These are phyloP conservation scores for Trichoderma koningiopsis DNA, from an alignment of 2,329 filamentous ascomycete genomes.

Conservation along the genomic window DNA sequence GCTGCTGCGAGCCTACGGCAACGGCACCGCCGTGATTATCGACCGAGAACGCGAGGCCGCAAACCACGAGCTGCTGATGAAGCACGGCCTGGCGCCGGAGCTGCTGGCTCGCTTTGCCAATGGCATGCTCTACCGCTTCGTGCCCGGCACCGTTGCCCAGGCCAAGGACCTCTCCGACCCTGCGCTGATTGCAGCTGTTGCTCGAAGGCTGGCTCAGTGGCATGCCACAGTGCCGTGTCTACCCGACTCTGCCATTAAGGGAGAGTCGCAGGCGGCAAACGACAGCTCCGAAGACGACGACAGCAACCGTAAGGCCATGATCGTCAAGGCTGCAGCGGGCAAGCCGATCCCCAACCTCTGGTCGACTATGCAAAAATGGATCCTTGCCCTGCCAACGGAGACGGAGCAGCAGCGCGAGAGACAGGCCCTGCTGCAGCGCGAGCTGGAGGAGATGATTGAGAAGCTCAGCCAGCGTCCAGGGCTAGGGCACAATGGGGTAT, in stretches of 20 bases:
- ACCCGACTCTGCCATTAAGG: conserved; percentile 35
- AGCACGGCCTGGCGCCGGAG: conserved; percentile 78
- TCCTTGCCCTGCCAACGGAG: conserved; percentile 74
- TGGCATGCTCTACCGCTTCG: conserved; percentile 91
- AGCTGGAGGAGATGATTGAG: conserved; percentile 69
- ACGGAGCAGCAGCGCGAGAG: conserved; percentile 70
- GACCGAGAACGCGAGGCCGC: conserved; percentile 83
- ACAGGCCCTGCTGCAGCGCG: conserved; percentile 69
- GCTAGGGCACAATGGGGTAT: conserved; percentile 73
- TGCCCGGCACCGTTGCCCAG: conserved; percentile 76
- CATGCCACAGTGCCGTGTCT: conserved; percentile 73
- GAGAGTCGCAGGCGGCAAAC: conserved; percentile 35
- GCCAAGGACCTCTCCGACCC: conserved; percentile 78
- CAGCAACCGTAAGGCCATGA: conserved; percentile 43
- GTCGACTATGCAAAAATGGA: conserved; percentile 97
- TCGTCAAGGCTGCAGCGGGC: conserved; percentile 59
- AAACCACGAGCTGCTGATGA: conserved; percentile 85
- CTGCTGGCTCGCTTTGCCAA: conserved; percentile 93
- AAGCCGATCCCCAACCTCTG: conserved; percentile 85
- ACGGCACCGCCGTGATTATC: conserved; percentile 92
- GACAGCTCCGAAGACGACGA: conserved; percentile 42
- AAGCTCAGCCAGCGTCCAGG: conserved; percentile 77
- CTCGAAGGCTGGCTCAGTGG: conserved; percentile 86
- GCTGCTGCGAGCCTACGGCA: conserved; percentile 88
- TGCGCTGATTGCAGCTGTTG: conserved; percentile 79